Evolutionary conservation across 257 asterid species (phyloP), one percentile per base, ranked within the genome.

Genomic region (Gentiana dahurica): DNA sequence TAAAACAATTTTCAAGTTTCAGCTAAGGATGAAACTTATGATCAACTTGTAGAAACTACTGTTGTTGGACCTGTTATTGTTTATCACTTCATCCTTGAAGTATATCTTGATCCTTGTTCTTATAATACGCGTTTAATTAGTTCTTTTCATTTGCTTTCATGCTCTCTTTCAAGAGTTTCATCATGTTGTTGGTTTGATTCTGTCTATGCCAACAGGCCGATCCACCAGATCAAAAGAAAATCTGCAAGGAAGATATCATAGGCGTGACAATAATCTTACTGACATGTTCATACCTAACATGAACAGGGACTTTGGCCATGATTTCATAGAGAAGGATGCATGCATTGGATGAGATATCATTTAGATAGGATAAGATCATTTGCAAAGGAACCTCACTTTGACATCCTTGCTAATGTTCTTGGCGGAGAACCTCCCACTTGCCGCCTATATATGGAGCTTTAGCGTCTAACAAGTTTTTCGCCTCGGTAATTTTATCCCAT

Each of bases 11-110:
- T 15, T 15, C 24, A 15, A 15, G 24, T 15, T 59, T 81, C 90
- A 64, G 83, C 94, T 1, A 90, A 84, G 73, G 94, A 84, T 54
- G 94, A 84, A 37, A 77, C 85, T 44, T 77, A 79, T 35, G 90
- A 84, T 71, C 94, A 84, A 71, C 76, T 77, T 48, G 55, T 84
- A 34, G 94, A 84, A 57, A 84, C 87, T 48, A 90, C 79, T 45
- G 74, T 84, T 48, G 91, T 84, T 45, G 90, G 91, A 8, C 94
- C 94, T 8, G 80, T 81, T 36, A 81, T 79, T 54, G 83, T 81
- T 57, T 81, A 73, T 64, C 85, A 87, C 6, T 81, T 81, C 52
- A 70, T 84, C 51, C 75, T 81, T 38, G 78, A 84, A 87, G 94
- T 79, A 72, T 60, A 15, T 15, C 9, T n/a, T 36, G 6, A 49